These are phyloP conservation scores for Ilyonectria mors-panacis DNA, from an alignment of 2,329 filamentous ascomycete genomes.

Conservation along the genomic window DNA sequence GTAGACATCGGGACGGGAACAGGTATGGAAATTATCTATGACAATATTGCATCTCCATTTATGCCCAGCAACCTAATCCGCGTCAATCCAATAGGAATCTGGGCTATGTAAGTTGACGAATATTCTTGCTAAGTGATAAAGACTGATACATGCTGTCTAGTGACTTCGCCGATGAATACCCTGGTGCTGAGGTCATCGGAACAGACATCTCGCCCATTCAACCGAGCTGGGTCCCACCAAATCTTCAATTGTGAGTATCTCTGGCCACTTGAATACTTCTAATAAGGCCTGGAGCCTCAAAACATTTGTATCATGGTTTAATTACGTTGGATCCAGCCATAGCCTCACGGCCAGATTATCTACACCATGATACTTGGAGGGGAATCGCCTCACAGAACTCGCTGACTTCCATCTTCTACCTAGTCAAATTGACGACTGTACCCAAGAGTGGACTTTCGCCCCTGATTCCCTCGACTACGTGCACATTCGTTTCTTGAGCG, in stretches of 20 bases:
- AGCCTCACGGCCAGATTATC: neutral
- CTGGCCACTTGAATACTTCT: no score
- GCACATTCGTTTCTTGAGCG: slow-evolving; percentile 23
- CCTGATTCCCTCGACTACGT: slow-evolving; percentile 19
- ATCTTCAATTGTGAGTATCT: slow-evolving; percentile 18
- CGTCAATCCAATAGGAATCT: neutral
- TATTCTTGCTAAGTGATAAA: neutral
- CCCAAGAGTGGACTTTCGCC: slow-evolving; percentile 18
- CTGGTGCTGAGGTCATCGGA: slow-evolving; percentile 13
- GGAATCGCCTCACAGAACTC: neutral
- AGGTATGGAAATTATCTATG: slow-evolving; percentile 8
- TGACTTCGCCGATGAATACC: slow-evolving; percentile 23
- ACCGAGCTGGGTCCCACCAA: slow-evolving; percentile 15
- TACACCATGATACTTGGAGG: neutral
- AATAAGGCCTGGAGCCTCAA: neutral
- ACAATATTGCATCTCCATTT: neutral
- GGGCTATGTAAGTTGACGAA: slow-evolving; percentile 2
- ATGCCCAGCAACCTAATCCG: neutral
- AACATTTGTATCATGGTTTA: neutral
- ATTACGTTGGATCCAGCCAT: neutral
- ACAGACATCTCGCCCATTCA: slow-evolving; percentile 21
- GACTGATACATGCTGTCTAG: neutral
- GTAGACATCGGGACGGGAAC: slow-evolving; percentile 40
- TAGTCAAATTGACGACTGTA: slow-evolving; percentile 28
- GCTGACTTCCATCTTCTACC: neutral